Percentiles rank a stretch among this genome's conserved stretches.
Evolutionary conservation across 306 rosid genomes (phyloP).

Genomic region (Prunus padus): DNA sequence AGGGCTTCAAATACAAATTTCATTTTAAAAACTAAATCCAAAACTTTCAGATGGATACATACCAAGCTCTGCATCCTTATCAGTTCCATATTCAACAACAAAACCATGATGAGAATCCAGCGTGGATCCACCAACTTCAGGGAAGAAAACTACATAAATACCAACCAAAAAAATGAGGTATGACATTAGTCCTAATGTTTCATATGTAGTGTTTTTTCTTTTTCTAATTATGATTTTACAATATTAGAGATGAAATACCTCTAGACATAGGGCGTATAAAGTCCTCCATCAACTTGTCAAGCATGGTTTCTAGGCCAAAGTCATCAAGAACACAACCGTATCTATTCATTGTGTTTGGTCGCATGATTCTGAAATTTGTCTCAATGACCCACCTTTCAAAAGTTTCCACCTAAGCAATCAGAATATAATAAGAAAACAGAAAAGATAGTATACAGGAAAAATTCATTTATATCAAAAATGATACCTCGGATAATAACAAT

Average conservation of each 20-base stretch:
- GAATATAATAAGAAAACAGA: constrained; percentile 56
- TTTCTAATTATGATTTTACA: constrained; percentile 20
- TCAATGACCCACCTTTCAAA: constrained; percentile 89
- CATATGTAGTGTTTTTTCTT: neutral
- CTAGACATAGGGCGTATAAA: constrained; percentile 70
- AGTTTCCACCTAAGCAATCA: constrained; percentile 79
- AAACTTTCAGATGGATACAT: constrained; percentile 11
- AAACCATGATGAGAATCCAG: constrained; percentile 97
- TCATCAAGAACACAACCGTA: constrained; percentile 97
- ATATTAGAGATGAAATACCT: constrained; percentile 38
- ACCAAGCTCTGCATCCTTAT: constrained; percentile 92
- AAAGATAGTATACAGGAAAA: constrained; percentile 28
- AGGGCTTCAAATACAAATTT: neutral
- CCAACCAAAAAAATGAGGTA: constrained; percentile 36
- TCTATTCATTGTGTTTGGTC: constrained; percentile 89
- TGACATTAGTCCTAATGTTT: constrained; percentile 13
- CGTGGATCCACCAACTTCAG: constrained; percentile 85
- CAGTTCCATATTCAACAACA: constrained; percentile 86
- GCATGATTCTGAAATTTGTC: constrained; percentile 75
- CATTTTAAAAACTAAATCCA: neutral
- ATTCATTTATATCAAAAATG: constrained; percentile 18
- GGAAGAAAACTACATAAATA: constrained; percentile 68
- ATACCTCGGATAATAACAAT: constrained; percentile 83
- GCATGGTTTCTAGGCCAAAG: constrained; percentile 86
- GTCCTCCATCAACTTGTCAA: constrained; percentile 67